A percentile compares a stretch with the other conserved stretches of the same genome.
Evolutionary conservation across 345 rosid species (phyloP).

Genomic region (Acer yangbiense): DNA sequence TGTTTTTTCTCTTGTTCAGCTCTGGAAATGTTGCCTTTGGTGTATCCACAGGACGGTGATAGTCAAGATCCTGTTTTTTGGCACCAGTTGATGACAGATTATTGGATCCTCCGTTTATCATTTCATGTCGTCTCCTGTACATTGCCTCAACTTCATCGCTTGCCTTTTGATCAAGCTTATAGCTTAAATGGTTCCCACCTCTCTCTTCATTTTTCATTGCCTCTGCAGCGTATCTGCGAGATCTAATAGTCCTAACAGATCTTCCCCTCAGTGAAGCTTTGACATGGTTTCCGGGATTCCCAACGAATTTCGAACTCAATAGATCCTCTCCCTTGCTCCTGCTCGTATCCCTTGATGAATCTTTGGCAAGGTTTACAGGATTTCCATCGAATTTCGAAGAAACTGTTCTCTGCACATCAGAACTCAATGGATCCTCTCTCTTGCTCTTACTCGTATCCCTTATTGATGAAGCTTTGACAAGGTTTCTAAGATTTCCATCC

Average conservation of each 20-base stretch:
- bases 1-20: slow-evolving; percentile 23
- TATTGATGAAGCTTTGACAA: slow-evolving; percentile 35
- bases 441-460: slow-evolving; percentile 32
- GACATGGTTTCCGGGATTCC: slow-evolving; percentile 22
- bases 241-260: slow-evolving; percentile 69
- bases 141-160: slow-evolving; percentile 22
- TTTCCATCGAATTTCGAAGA: slow-evolving; percentile 41
- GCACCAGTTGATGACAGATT: slow-evolving; percentile 15
- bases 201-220: slow-evolving; percentile 31
- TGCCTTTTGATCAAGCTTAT: slow-evolving; percentile 16
- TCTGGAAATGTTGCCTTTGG: slow-evolving; percentile 17
- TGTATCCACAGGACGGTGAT: background rate
- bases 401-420: slow-evolving; percentile 30
- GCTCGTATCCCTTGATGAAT: slow-evolving; percentile 36
- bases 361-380: slow-evolving; percentile 28
- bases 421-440: slow-evolving; percentile 25
- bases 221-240: slow-evolving; percentile 29
- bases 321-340: slow-evolving; percentile 27
- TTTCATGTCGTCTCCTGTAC: slow-evolving; percentile 21
- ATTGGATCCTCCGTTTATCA: slow-evolving; percentile 19
- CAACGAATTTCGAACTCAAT: slow-evolving; percentile 31
- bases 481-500: slow-evolving; percentile 26
- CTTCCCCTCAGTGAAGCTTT: slow-evolving; percentile 57
- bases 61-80: slow-evolving; percentile 23
- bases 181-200: slow-evolving; percentile 24